Evolutionary conservation across 2,329 filamentous ascomycete genomes (phyloP).

Genomic region (Xylariaceae sp.): DNA sequence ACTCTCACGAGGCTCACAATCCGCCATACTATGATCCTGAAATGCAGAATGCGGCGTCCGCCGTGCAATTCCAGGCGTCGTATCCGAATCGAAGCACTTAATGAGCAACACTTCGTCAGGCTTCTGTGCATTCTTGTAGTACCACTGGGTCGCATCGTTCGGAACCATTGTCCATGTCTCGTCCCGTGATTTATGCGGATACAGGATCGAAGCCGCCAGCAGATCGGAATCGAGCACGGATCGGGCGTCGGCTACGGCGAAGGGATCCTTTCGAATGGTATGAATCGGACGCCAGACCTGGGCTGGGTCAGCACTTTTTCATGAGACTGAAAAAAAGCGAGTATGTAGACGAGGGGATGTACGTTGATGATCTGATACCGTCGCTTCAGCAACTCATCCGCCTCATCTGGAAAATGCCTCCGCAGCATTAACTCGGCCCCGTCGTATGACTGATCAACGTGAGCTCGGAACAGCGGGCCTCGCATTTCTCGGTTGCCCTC

Average conservation of each 20-base stretch:
- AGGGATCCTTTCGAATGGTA: constrained; percentile 40
- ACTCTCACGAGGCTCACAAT: constrained; percentile 43
- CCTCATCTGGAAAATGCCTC: constrained; percentile 31
- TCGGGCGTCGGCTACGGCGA: constrained; percentile 37
- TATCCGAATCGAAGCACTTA: constrained; percentile 53
- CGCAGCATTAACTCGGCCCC: constrained; percentile 35
- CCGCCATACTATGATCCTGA: constrained; percentile 41
- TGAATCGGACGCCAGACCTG: constrained; percentile 45
- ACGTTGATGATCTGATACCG: constrained; percentile 33
- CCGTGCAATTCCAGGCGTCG: constrained; percentile 42
- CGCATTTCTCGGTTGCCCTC: constrained; percentile 48
- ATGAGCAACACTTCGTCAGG: constrained; percentile 50
- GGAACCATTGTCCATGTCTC: constrained; percentile 38
- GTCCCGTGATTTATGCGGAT: constrained; percentile 30
- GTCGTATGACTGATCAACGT: constrained; percentile 39
- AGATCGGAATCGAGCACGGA: constrained; percentile 38
- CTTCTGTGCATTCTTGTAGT: constrained; percentile 45
- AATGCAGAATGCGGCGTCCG: constrained; percentile 52
- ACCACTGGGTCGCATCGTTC: constrained; percentile 42
- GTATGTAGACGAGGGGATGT: neutral
- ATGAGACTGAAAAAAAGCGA: neutral
- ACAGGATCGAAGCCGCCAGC: constrained; percentile 35
- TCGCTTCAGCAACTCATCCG: constrained; percentile 32
- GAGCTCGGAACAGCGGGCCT: constrained; percentile 29
- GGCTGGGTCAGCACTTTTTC: neutral